Evolutionary conservation across 306 rosid species (phyloP).

Genomic region (Cicer chorassanicum): DNA sequence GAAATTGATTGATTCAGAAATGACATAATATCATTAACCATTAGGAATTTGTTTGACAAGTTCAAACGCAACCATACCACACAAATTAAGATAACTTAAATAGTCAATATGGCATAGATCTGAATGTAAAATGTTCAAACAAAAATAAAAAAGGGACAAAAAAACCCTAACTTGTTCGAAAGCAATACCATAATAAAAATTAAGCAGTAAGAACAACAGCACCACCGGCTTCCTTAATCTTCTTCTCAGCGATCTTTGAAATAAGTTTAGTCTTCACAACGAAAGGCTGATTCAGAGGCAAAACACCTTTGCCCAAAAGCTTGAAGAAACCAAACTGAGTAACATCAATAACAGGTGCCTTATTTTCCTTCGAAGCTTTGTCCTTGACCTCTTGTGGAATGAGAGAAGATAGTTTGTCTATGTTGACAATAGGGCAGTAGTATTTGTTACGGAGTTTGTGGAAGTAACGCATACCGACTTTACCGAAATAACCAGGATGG

Average conservation of each 20-base stretch:
- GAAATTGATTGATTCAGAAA: no score
- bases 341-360: neutral
- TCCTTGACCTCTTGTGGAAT: constrained; percentile 14
- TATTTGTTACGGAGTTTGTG: constrained; percentile 7
- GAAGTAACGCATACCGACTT: constrained; percentile 17
- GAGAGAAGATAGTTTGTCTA: neutral
- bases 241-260: constrained; percentile 7
- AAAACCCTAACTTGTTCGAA: neutral
- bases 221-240: constrained; percentile 17
- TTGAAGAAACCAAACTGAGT: neutral
- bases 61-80: no score
- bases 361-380: neutral
- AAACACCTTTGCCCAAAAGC: constrained; percentile 3
- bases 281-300: constrained; percentile 9
- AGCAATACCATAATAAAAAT: neutral
- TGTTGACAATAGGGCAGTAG: neutral
- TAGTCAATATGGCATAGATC: neutral
- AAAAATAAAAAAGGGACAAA: neutral
- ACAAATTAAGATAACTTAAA: neutral
- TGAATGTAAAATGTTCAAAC: neutral
- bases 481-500: constrained; percentile 16
- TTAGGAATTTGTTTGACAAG: no score
- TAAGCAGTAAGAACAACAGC: constrained; percentile 9
- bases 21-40: no score
- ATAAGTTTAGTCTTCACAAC: constrained; percentile 8